Percentiles rank a stretch among this genome's conserved stretches.
These are phyloP conservation scores for Tuber magnatum DNA, from an alignment of 495 filamentous ascomycete species.

Conservation along the genomic window DNA sequence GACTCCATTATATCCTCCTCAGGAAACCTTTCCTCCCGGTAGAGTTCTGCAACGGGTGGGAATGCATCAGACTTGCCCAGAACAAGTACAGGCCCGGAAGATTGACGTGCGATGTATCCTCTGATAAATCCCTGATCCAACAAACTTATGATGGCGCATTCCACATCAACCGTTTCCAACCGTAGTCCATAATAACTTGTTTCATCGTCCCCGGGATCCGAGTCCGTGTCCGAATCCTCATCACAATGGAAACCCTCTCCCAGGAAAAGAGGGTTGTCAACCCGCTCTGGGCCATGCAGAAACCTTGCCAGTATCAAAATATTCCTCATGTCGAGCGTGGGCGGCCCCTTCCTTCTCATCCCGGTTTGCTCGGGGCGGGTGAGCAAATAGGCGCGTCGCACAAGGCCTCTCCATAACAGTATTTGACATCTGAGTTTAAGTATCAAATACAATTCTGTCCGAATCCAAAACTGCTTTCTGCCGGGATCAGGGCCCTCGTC, in stretches of 20 bases:
- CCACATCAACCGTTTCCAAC: slow-evolving; percentile 60
- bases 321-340: slow-evolving; percentile 50
- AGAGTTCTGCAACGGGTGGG: slow-evolving; percentile 45
- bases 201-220: slow-evolving; percentile 41
- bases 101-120: slow-evolving; percentile 73
- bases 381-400: slow-evolving; percentile 66
- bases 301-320: slow-evolving; percentile 44
- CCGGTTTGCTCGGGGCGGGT: slow-evolving; percentile 43
- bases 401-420: slow-evolving; percentile 76
- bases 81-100: slow-evolving; percentile 74
- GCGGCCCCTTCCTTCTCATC: slow-evolving; percentile 48
- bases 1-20: slow-evolving; percentile 31
- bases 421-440: slow-evolving; percentile 67
- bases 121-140: slow-evolving; percentile 75
- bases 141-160: slow-evolving; percentile 66
- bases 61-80: slow-evolving; percentile 58
- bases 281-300: slow-evolving; percentile 31
- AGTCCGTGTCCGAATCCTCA: slow-evolving; percentile 21
- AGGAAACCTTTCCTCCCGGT: slow-evolving; percentile 31
- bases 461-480: slow-evolving; percentile 61
- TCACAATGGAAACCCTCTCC: slow-evolving; percentile 45
- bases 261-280: slow-evolving; percentile 43
- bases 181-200: slow-evolving; percentile 48
- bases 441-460: slow-evolving; percentile 65
- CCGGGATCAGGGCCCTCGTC: slow-evolving; percentile 45